These are phyloP conservation scores for Paxillus rubicundulus DNA, from an alignment of 768 basidiomycete species.

Conservation along the genomic window DNA sequence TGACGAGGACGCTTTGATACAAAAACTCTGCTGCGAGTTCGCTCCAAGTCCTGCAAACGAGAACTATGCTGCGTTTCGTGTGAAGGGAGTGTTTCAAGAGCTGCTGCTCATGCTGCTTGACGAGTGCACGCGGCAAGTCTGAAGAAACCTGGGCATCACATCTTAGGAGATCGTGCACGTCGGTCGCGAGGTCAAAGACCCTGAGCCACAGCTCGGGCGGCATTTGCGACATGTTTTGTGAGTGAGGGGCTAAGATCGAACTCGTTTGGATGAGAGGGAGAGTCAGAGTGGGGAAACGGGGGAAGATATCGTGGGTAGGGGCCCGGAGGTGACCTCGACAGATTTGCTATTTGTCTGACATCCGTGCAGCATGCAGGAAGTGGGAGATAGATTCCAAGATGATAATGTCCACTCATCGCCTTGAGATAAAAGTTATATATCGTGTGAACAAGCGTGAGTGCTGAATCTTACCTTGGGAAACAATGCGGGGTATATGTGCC, in stretches of 20 bases:
- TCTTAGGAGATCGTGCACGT: slow-evolving; percentile 10
- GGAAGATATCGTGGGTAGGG: neutral
- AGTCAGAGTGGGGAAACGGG: neutral
- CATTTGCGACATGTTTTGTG: slow-evolving; percentile 5
- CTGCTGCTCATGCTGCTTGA: slow-evolving; percentile 14
- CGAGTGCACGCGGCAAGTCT: slow-evolving; percentile 20
- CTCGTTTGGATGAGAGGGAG: slow-evolving; percentile 10
- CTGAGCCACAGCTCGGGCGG: slow-evolving; percentile 31
- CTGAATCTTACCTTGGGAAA: neutral
- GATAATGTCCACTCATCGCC: neutral
- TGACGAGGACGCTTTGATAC: slow-evolving; percentile 22
- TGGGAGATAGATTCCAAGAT: slow-evolving; percentile 1
- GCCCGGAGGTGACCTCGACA: neutral
- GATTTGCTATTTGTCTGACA: neutral
- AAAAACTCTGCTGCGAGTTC: slow-evolving; percentile 20
- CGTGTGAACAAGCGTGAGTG: slow-evolving; percentile 15
- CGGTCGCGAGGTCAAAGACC: slow-evolving; percentile 22
- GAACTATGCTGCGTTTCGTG: slow-evolving; percentile 19
- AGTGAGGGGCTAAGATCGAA: neutral
- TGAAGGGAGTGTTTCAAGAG: slow-evolving; percentile 20
- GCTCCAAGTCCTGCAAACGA: slow-evolving; percentile 26
- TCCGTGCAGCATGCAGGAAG: neutral
- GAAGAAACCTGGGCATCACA: slow-evolving; percentile 7
- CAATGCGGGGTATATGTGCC: neutral
- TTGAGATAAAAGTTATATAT: slow-evolving; percentile 9